phyloP scores from a whole-genome alignment of 2,329 filamentous ascomycete genomes.

The Microsporum ferrugineum region DNA sequence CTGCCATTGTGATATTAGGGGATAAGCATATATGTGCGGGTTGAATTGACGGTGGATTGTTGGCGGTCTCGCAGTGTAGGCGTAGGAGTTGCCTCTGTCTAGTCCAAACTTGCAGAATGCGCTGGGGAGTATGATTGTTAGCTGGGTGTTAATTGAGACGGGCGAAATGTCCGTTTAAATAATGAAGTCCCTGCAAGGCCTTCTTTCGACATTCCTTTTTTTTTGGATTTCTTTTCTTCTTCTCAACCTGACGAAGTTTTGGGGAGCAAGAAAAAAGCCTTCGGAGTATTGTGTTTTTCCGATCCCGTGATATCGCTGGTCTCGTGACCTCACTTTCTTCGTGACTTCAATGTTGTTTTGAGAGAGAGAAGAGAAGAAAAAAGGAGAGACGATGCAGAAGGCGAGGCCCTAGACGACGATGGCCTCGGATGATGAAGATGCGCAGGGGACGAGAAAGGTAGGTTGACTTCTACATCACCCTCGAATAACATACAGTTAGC shows the following conservation, averaged over 20 bases:
- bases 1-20: not conserved
- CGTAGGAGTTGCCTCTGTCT: not conserved
- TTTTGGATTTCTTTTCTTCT: not conserved
- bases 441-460: not conserved
- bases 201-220: not conserved
- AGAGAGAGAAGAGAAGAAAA: not conserved
- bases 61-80: not conserved
- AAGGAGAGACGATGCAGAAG: not conserved
- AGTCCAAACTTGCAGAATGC: not conserved
- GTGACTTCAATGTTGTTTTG: too few relatives aligned
- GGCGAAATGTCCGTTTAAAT: not conserved
- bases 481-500: not conserved
- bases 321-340: too few relatives aligned
- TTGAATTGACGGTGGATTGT: too few relatives aligned
- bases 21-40: too few relatives aligned
- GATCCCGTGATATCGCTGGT: not conserved
- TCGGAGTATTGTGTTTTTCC: not conserved
- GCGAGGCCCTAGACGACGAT: not conserved
- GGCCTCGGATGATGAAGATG: not conserved
- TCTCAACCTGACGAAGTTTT: not conserved
- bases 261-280: not conserved
- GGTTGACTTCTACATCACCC: not conserved
- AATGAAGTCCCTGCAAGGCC: not conserved
- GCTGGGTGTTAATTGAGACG: not conserved
- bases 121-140: not conserved